phyloP scores from a whole-genome alignment of 108 stramenopile species.

The Cyclostephanos tholiformis region DNA sequence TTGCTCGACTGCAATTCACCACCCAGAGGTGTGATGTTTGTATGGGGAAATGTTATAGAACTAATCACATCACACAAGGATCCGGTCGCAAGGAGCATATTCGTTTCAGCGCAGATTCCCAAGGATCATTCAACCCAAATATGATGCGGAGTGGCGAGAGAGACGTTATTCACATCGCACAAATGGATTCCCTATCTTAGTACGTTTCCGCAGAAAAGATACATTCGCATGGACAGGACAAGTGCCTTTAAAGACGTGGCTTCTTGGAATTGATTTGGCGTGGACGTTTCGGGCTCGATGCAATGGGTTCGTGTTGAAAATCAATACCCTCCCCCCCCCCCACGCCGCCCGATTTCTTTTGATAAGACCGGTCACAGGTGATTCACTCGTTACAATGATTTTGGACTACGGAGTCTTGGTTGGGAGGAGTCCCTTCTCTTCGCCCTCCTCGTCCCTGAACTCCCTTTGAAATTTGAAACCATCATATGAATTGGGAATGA shows the following conservation, averaged over 20 bases:
- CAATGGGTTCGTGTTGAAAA: too few species aligned
- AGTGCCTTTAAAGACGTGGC: neutral
- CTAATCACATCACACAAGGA: neutral
- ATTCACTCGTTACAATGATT: neutral
- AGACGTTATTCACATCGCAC: neutral
- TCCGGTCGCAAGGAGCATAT: too few species aligned
- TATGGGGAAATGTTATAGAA: neutral
- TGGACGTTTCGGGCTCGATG: neutral
- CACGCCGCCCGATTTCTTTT: too few species aligned
- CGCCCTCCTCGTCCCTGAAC: neutral
- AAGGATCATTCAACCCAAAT: neutral
- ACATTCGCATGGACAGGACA: neutral
- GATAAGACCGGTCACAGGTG: neutral
- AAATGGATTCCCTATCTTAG: neutral
- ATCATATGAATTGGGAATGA: neutral
- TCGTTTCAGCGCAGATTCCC: neutral
- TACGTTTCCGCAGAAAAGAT: neutral
- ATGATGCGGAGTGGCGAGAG: neutral
- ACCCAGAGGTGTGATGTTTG: slow-evolving; percentile 2
- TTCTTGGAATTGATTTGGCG: neutral
- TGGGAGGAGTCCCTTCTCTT: neutral
- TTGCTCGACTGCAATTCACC: neutral
- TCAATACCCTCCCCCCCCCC: too few species aligned
- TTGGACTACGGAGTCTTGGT: neutral
- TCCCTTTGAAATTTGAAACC: neutral